Percentiles rank a stretch among this genome's conserved stretches.
Conservation (phyloP, 768 basidiomycete species). For the Auriculariales sp. region DNA sequence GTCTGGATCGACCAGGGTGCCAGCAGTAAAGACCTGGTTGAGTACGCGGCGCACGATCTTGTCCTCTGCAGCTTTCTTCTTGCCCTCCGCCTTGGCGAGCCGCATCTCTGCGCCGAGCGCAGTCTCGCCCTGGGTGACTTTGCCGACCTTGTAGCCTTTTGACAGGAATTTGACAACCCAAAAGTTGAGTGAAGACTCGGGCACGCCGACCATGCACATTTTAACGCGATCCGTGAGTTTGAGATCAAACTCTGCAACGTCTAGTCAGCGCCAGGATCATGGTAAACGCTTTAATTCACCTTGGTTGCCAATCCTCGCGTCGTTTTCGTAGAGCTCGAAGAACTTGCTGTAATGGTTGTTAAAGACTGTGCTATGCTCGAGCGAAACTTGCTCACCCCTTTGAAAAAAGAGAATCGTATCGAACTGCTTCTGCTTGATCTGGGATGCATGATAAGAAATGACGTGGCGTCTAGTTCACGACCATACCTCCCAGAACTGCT, state of each 20-base stretch:
- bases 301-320: conserved; percentile 83
- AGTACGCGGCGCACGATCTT: conserved; percentile 88
- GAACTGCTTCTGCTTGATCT: conserved; percentile 96
- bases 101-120: conserved; percentile 97
- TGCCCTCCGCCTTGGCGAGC: conserved; percentile 35
- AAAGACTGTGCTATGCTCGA: not conserved
- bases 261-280: too few relatives aligned
- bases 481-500: conserved; percentile 68
- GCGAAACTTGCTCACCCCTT: conserved; percentile 56
- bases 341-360: conserved; percentile 44
- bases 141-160: conserved; percentile 86
- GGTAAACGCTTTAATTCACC: too few relatives aligned
- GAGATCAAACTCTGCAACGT: conserved; percentile 92
- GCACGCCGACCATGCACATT: conserved; percentile 99
- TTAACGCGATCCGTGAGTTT: conserved; percentile 88
- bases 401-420: conserved; percentile 98
- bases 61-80: conserved; percentile 36
- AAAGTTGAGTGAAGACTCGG: conserved; percentile 84
- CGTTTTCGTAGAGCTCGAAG: conserved; percentile 75
- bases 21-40: conserved; percentile 91
- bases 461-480: not conserved
- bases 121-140: conserved; percentile 94
- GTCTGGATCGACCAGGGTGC: conserved; percentile 84
- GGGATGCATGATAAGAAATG: conserved; percentile 13
- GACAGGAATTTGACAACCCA: conserved; percentile 79